phyloP scores from a whole-genome alignment of 306 rosid genomes.

The Acmispon strigosus region DNA sequence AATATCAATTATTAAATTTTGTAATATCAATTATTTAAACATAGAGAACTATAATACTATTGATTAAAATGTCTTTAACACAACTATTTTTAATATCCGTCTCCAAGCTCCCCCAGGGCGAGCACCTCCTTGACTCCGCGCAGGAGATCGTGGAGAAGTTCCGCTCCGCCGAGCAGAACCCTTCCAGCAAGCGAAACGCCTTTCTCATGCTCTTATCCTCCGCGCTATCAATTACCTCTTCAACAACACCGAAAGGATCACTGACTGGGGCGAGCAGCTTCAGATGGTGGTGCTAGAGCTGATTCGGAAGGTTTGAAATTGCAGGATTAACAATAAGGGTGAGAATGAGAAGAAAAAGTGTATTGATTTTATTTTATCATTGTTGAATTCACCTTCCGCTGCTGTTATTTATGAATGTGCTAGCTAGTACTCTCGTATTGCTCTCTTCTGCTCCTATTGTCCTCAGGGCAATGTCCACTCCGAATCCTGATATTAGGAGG shows the following conservation, averaged over 20 bases:
- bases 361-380: slow-evolving; percentile 67
- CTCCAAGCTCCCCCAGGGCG: slow-evolving; percentile 79
- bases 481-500: slow-evolving; percentile 76
- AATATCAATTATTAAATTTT: too few species aligned
- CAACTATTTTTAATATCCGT: too few species aligned
- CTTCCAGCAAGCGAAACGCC: slow-evolving; percentile 79
- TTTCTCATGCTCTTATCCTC: slow-evolving; percentile 85
- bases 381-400: slow-evolving; percentile 63
- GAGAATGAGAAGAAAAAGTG: slow-evolving; percentile 90
- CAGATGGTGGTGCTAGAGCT: slow-evolving; percentile 86
- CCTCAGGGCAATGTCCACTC: slow-evolving; percentile 76
- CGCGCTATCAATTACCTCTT: slow-evolving; percentile 71
- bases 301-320: slow-evolving; percentile 85
- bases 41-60: too few species aligned
- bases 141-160: slow-evolving; percentile 86
- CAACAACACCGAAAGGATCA: slow-evolving; percentile 53
- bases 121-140: slow-evolving; percentile 64
- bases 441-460: slow-evolving; percentile 92
- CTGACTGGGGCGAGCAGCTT: slow-evolving; percentile 85
- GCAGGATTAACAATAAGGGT: slow-evolving; percentile 64
- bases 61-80: too few species aligned
- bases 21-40: too few species aligned
- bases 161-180: slow-evolving; percentile 67
- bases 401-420: slow-evolving; percentile 95
- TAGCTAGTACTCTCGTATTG: slow-evolving; percentile 74